Conservation (phyloP, 192 early-diverging fungal genomes). For the Linnemannia zychae region DNA sequence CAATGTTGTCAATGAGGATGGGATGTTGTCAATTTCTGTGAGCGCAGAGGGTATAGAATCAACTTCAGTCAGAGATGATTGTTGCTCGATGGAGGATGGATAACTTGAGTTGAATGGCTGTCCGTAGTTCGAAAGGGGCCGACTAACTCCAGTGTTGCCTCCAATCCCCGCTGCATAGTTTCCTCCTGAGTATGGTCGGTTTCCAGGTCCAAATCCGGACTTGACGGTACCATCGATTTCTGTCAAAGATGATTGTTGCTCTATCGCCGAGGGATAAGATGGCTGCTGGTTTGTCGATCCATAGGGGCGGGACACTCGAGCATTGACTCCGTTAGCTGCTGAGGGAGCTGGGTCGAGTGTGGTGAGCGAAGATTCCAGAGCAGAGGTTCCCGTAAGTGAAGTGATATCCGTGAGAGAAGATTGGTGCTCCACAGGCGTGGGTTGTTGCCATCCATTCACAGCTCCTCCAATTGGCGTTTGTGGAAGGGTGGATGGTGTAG, state of each 20-base stretch:
- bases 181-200: background rate
- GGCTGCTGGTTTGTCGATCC: background rate
- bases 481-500: background rate
- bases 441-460: background rate
- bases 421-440: slow-evolving; percentile 49
- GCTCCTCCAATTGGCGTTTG: background rate
- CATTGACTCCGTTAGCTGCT: slow-evolving; percentile 5
- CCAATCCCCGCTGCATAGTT: background rate
- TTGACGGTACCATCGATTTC: slow-evolving; percentile 25
- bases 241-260: slow-evolving; percentile 47
- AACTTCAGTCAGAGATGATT: slow-evolving; percentile 42
- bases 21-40: slow-evolving; percentile 36
- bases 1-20: slow-evolving; percentile 34
- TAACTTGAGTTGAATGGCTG: background rate
- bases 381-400: background rate
- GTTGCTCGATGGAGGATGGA: slow-evolving; percentile 32
- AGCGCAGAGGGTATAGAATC: slow-evolving; percentile 33
- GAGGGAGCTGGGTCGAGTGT: slow-evolving; percentile 23
- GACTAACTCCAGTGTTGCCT: background rate
- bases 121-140: background rate
- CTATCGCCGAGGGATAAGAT: slow-evolving; percentile 29
- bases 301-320: slow-evolving; percentile 24
- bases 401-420: slow-evolving; percentile 40
- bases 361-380: slow-evolving; percentile 29
- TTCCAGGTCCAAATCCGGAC: slow-evolving; percentile 1